phyloP scores from a whole-genome alignment of 306 rosid species.

The Rubus parviflorus region DNA sequence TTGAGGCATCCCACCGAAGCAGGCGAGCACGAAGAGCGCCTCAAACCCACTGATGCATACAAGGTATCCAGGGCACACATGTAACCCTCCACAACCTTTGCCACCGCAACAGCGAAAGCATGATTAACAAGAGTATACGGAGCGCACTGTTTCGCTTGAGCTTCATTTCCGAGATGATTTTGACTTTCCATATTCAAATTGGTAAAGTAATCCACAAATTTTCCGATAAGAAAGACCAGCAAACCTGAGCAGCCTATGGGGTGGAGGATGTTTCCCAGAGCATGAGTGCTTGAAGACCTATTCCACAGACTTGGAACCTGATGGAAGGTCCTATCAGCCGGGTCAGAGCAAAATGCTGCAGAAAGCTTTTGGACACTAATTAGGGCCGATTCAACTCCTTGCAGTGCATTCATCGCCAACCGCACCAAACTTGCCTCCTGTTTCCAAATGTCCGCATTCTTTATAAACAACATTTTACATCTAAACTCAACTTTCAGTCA shows the following conservation, averaged over 20 bases:
- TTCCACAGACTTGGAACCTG: slow-evolving; percentile 66
- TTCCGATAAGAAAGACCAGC: slow-evolving; percentile 63
- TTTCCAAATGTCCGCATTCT: neutral
- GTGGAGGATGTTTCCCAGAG: slow-evolving; percentile 64
- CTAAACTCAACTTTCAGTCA: too few species aligned
- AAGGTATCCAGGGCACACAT: slow-evolving; percentile 61
- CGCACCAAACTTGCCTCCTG: slow-evolving; percentile 87
- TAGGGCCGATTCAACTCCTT: slow-evolving; percentile 71
- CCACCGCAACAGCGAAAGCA: slow-evolving; percentile 84
- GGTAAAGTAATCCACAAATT: slow-evolving; percentile 58
- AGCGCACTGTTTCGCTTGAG: slow-evolving; percentile 26
- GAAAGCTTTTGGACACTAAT: slow-evolving; percentile 56
- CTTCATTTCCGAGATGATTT: slow-evolving; percentile 29
- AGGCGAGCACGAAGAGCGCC: slow-evolving; percentile 44
- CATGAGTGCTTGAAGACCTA: slow-evolving; percentile 73
- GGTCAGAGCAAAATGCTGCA: slow-evolving; percentile 54
- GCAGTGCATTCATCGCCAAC: slow-evolving; percentile 71
- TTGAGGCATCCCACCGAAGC: slow-evolving; percentile 62
- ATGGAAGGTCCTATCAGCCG: slow-evolving; percentile 71
- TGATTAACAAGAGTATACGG: slow-evolving; percentile 76
- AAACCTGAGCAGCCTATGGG: slow-evolving; percentile 65
- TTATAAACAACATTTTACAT: neutral
- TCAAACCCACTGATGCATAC: slow-evolving; percentile 56
- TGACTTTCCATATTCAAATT: slow-evolving; percentile 27
- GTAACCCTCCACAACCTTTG: slow-evolving; percentile 80